These are phyloP conservation scores for Suhomyces bribrorum DNA, from an alignment of 1,139 yeast genomes.

Conservation along the genomic window DNA sequence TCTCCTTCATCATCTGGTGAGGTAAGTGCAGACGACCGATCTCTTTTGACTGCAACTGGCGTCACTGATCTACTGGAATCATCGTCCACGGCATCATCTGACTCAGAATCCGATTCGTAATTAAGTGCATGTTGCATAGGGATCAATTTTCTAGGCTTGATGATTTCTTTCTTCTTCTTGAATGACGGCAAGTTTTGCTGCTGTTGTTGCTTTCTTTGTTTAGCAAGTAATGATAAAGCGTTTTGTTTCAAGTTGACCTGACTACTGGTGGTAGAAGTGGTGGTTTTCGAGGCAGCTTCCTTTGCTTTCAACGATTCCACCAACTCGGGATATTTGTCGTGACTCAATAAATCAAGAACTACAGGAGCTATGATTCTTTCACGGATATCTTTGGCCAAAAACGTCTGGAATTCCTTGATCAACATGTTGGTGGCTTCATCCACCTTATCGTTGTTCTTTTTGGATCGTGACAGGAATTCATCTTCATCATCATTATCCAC, in stretches of 20 bases:
- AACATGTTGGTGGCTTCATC: conserved; percentile 63
- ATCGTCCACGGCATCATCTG: conserved; percentile 44
- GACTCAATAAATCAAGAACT: conserved; percentile 62
- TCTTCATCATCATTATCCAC: conserved; percentile 11
- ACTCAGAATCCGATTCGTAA: conserved; percentile 44
- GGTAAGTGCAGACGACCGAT: conserved; percentile 8
- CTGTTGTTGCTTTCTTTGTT: conserved; percentile 24
- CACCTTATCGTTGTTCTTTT: conserved; percentile 30
- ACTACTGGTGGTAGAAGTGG: conserved; percentile 18
- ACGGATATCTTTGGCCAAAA: conserved; percentile 69
- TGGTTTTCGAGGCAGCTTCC: conserved; percentile 27
- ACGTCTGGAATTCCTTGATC: conserved; percentile 62
- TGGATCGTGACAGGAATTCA: conserved; percentile 7
- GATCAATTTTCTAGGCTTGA: conserved; percentile 29
- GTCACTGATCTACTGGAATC: conserved; percentile 46
- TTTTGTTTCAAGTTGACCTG: conserved; percentile 20
- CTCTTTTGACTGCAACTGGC: conserved; percentile 36
- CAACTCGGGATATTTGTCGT: conserved; percentile 57
- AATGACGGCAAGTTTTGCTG: conserved; percentile 33
- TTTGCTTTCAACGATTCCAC: conserved; percentile 46
- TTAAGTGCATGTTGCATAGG: conserved; percentile 79
- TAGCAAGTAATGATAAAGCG: conserved; percentile 33
- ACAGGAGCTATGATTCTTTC: conserved; percentile 75
- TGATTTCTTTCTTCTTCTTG: conserved; percentile 35
- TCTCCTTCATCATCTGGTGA: conserved; percentile 35